Conservation (phyloP, 768 basidiomycete genomes). For the Leccinum ochraceum region DNA sequence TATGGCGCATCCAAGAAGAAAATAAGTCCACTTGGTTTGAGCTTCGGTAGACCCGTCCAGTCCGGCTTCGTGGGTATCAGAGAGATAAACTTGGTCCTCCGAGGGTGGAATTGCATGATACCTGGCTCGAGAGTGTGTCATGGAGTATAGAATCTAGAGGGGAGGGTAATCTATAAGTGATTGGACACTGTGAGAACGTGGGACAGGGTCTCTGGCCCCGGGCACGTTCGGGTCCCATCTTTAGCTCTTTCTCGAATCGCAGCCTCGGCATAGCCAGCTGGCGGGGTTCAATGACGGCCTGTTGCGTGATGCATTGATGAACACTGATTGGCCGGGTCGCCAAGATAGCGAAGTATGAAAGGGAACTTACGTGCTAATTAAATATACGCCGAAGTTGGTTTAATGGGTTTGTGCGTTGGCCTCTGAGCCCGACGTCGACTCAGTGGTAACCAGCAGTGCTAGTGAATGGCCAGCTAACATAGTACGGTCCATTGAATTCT, state of each 20-base stretch:
- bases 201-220: not conserved
- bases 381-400: too few relatives aligned
- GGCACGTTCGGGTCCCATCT: not conserved
- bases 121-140: slow-evolving; percentile 11
- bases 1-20: slow-evolving; percentile 77
- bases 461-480: too few relatives aligned
- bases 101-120: slow-evolving; percentile 26
- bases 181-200: not conserved
- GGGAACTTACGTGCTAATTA: too few relatives aligned
- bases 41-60: slow-evolving; percentile 32
- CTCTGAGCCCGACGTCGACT: too few relatives aligned
- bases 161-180: not conserved
- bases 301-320: not conserved
- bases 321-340: not conserved
- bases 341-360: not conserved
- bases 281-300: not conserved
- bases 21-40: slow-evolving; percentile 62
- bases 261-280: not conserved
- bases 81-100: slow-evolving; percentile 10
- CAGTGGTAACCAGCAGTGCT: too few relatives aligned
- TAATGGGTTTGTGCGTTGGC: too few relatives aligned
- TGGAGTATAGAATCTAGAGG: slow-evolving; percentile 1
- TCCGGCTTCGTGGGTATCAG: slow-evolving; percentile 3
- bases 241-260: not conserved
- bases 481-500: too few relatives aligned